A percentile compares a stretch with the other conserved stretches of the same genome.
phyloP scores from a whole-genome alignment of 176 grass and related monocot genomes.

The sorghum (Sorghum bicolor) region DNA sequence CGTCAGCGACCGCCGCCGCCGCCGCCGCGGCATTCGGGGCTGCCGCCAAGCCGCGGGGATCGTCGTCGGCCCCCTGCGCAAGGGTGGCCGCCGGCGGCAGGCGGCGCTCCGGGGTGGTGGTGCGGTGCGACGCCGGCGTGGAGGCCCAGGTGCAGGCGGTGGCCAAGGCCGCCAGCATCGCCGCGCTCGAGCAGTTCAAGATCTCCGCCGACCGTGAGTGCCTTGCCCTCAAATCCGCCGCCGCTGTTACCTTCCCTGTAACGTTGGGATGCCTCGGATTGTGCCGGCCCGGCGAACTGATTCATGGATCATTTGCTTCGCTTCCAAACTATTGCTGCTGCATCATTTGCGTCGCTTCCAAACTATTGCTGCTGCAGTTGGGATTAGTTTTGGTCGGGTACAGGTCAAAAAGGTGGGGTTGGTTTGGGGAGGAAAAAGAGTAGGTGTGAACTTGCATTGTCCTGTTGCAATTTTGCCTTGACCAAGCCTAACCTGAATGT shows the following conservation, averaged over 20 bases:
- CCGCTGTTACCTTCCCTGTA: conserved; percentile 5
- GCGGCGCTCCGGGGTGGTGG: conserved; percentile 29
- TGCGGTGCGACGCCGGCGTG: conserved; percentile 63
- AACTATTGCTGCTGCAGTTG: not conserved
- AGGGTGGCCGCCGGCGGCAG: conserved; percentile 34
- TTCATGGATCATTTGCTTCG: not conserved
- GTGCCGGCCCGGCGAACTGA: not conserved
- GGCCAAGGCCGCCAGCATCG: conserved; percentile 53
- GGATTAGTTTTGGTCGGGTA: conserved; percentile 11
- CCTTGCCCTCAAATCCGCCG: not conserved
- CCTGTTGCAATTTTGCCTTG: not conserved
- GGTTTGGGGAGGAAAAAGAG: not conserved
- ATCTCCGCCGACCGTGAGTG: conserved; percentile 94
- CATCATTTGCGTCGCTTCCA: not conserved
- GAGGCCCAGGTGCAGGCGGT: conserved; percentile 46
- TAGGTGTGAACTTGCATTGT: not conserved
- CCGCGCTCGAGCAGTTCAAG: conserved; percentile 94
- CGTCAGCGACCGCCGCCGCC: conserved; percentile 51
- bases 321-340: not conserved
- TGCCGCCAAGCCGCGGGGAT: conserved; percentile 22
- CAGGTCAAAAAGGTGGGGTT: conserved; percentile 9
- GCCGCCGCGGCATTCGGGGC: not conserved
- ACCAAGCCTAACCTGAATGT: not conserved
- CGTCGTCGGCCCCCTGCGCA: not conserved
- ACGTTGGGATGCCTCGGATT: not conserved